These are phyloP conservation scores for Penicillium alfredii DNA, from an alignment of 495 filamentous ascomycete species.

Conservation along the genomic window DNA sequence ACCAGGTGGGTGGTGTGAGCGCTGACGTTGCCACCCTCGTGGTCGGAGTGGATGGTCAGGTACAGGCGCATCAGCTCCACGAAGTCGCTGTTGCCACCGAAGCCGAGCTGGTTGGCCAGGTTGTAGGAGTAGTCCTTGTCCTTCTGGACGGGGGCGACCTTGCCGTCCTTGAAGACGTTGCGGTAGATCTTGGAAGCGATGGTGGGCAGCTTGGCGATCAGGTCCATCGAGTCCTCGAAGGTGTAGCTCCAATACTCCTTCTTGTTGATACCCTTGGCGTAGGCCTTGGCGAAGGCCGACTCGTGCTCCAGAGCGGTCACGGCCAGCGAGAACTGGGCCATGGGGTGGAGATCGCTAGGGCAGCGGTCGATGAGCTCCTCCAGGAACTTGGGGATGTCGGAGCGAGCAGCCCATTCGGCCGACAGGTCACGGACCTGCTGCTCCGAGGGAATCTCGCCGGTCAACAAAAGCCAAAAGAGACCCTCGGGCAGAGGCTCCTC, in stretches of 20 bases:
- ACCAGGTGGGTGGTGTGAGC: conserved; percentile 98
- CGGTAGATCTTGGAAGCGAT: conserved; percentile 98
- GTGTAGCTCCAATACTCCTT: conserved; percentile 99
- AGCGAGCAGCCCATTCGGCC: conserved; percentile 96
- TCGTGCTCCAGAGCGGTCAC: conserved; percentile 97
- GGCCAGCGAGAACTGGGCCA: conserved; percentile 98
- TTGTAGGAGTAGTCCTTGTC: conserved; percentile 99
- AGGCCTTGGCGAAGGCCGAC: conserved; percentile 94
- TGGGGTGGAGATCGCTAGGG: conserved; percentile 96
- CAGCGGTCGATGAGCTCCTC: conserved; percentile 99
- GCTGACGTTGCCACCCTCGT: conserved; percentile 97
- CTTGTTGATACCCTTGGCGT: conserved; percentile 98
- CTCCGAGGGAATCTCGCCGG: conserved; percentile 92
- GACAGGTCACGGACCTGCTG: conserved; percentile 97
- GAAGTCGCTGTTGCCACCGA: conserved; percentile 91
- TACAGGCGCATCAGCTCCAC: conserved; percentile 97
- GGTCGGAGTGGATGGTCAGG: conserved; percentile 98
- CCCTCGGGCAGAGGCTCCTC: conserved; percentile 95
- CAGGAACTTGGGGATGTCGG: conserved; percentile 91
- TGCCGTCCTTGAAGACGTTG: conserved; percentile 99
- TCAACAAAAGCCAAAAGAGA: conserved; percentile 99
- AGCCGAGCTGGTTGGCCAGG: conserved; percentile 97
- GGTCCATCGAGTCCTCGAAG: conserved; percentile 99
- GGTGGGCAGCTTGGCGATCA: conserved; percentile 98
- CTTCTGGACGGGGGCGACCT: conserved; percentile 89